Conservation (phyloP, 371 early-diverging fungal species). For the Mucor saturninus region DNA sequence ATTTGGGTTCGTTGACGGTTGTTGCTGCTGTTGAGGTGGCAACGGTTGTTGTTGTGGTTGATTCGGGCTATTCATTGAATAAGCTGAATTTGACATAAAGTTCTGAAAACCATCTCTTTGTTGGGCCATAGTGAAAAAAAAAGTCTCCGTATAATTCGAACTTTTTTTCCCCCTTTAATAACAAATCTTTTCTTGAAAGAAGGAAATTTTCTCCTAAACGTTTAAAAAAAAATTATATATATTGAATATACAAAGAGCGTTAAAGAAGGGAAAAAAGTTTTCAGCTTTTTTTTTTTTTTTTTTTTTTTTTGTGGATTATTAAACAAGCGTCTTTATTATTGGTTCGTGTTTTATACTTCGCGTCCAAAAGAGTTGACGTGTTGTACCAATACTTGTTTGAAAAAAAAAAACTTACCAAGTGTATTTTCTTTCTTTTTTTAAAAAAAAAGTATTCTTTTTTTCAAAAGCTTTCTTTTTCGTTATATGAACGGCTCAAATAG, state of each 20-base stretch:
- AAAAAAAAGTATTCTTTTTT: background rate
- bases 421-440: background rate
- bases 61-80: slow-evolving; percentile 22
- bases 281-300: background rate
- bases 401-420: slow-evolving; percentile 1
- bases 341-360: slow-evolving; percentile 23
- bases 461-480: too few relatives aligned
- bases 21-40: slow-evolving; percentile 17
- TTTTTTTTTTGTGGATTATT: slow-evolving; percentile 9
- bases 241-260: slow-evolving; percentile 1
- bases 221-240: background rate
- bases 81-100: slow-evolving; percentile 21
- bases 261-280: slow-evolving; percentile 10
- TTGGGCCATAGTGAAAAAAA: slow-evolving; percentile 30
- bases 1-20: slow-evolving; percentile 5
- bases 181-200: slow-evolving; percentile 2
- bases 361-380: slow-evolving; percentile 25
- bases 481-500: background rate
- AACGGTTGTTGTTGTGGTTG: slow-evolving; percentile 22
- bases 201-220: slow-evolving; percentile 15
- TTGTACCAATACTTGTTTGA: slow-evolving; percentile 1
- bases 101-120: slow-evolving; percentile 32
- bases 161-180: slow-evolving; percentile 11
- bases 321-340: slow-evolving; percentile 15
- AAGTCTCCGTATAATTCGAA: slow-evolving; percentile 17